Conservation (phyloP, 371 early-diverging fungal genomes). For the Apophysomyces ossiformis region DNA sequence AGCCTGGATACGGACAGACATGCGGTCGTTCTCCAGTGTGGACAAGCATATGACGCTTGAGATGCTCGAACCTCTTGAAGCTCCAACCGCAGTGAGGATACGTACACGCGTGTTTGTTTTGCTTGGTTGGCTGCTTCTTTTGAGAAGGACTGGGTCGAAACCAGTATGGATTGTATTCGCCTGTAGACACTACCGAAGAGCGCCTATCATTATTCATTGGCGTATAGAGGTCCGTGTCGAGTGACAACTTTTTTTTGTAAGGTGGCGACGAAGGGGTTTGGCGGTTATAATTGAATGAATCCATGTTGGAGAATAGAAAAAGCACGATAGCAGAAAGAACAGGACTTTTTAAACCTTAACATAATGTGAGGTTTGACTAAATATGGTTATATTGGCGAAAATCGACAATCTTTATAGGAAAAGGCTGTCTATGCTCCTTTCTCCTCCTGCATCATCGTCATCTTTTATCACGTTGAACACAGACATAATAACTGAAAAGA, state of each 20-base stretch:
- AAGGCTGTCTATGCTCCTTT: slow-evolving; percentile 4
- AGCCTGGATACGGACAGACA: slow-evolving; percentile 59
- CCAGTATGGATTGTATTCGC: slow-evolving; percentile 31
- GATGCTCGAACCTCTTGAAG: slow-evolving; percentile 77
- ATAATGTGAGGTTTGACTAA: slow-evolving; percentile 36
- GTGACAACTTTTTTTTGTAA: slow-evolving; percentile 8
- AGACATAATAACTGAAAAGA: neutral
- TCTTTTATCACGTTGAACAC: slow-evolving; percentile 10
- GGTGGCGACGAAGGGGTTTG: slow-evolving; percentile 15
- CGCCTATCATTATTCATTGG: slow-evolving; percentile 25
- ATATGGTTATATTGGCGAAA: slow-evolving; percentile 49
- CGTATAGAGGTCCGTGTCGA: slow-evolving; percentile 13
- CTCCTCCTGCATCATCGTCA: slow-evolving; percentile 9
- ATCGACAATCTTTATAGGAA: slow-evolving; percentile 14
- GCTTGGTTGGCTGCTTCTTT: slow-evolving; percentile 41
- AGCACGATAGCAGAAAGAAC: slow-evolving; percentile 10
- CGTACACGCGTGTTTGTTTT: slow-evolving; percentile 59
- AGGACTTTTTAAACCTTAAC: slow-evolving; percentile 24
- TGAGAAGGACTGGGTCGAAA: slow-evolving; percentile 27
- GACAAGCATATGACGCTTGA: slow-evolving; percentile 73
- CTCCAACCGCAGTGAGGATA: slow-evolving; percentile 54
- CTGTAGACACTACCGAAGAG: slow-evolving; percentile 23
- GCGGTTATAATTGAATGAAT: slow-evolving; percentile 17
- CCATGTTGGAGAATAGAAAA: slow-evolving; percentile 15
- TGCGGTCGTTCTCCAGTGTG: slow-evolving; percentile 63